Evolutionary conservation across 345 rosid genomes (phyloP), one percentile per base, ranked within the genome.

Genomic region (Corchorus capsularis): DNA sequence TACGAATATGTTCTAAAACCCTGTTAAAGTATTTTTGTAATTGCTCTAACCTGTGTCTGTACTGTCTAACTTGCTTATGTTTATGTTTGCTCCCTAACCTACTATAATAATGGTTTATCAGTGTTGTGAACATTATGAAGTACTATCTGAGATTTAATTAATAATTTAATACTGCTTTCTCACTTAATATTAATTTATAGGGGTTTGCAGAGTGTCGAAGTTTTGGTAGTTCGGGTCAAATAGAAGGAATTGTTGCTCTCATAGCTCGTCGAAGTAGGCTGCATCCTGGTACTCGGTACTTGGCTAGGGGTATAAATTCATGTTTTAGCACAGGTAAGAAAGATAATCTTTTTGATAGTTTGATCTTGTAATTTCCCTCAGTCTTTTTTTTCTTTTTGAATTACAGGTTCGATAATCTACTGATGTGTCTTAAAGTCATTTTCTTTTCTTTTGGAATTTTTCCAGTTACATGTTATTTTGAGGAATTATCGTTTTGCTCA

Each of bases 241-340:
- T 85, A 78, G 99, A 95, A 86, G 99, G 99, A 69, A 75, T 93
- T 75, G 97, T 93, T 86, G 93, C 96, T 79, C 86, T 92, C 68
- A 90, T 79, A 76, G 99, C 99, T 73, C 98, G 99, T 62, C 97
- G 99, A 80, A 92, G 99, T 75, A 87, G 93, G 84, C 85, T 96
- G 83, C 99, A 96, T 81, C 99, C 99, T 74, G 99, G 99, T 39
- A 96, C 99, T 77, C 97, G 98, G 73, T 96, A 92, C 87, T 85
- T 96, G 87, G 99, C 99, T 64, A 89, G 98, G 82, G 99, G 99
- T n/a, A 78, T 96, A 76, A 96, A 96, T 86, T 93, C 98, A 39
- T 96, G 99, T 82, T 92, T 85, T 85, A 94, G 98, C 79, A 92
- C 99, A 68, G 98, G 99, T 93, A 83, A 39, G 43, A 39, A 83